Percentiles rank a stretch among this genome's conserved stretches.
Conservation (phyloP, 176 grass and related monocot species). For the Olyra latifolia region DNA sequence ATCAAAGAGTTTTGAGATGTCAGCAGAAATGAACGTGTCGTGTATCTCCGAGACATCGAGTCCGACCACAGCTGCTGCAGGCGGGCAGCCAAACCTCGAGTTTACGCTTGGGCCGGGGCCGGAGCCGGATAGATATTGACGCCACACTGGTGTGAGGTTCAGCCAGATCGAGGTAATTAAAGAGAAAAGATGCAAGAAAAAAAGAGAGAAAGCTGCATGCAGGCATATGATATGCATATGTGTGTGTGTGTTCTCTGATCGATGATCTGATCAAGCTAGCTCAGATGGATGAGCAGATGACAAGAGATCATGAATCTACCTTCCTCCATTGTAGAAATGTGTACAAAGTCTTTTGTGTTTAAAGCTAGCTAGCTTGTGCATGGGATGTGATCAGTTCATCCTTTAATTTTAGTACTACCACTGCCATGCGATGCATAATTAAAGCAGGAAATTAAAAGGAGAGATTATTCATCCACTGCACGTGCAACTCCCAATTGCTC, state of each 20-base stretch:
- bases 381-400: background rate
- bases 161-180: constrained; percentile 1
- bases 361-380: constrained; percentile 31
- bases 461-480: background rate
- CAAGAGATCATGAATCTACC: background rate
- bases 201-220: no score
- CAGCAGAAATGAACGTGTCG: constrained; percentile 48
- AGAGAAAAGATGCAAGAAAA: background rate
- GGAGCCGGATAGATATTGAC: no score
- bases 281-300: background rate
- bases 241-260: no score
- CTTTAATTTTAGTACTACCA: constrained; percentile 8
- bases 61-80: no score
- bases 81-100: constrained; percentile 54
- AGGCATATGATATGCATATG: background rate
- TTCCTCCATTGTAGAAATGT: no score
- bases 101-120: constrained; percentile 50
- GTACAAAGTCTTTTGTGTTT: constrained; percentile 7
- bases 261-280: background rate
- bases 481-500: constrained; percentile 16
- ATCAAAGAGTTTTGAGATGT: constrained; percentile 51
- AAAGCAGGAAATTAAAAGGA: constrained; percentile 19
- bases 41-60: constrained; percentile 52
- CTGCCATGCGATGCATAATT: no score
- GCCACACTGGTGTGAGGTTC: no score